Conservation (phyloP, 345 rosid species). For the Draba incana region DNA sequence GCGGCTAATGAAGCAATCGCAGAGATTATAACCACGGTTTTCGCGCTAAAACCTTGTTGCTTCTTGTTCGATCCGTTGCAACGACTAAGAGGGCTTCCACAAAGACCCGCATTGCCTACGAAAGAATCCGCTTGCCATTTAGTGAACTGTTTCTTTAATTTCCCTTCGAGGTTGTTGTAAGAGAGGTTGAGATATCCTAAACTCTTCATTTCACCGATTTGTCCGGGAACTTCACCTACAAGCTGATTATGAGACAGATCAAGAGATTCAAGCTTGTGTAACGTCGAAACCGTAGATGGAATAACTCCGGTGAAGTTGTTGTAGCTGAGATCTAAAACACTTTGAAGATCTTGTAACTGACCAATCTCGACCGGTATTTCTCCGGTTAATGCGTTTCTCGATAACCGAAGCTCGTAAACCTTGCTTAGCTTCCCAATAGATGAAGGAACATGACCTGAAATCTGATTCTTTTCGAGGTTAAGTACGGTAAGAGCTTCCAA, state of each 20-base stretch:
- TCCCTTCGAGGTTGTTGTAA: conserved; percentile 68
- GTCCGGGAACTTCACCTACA: conserved; percentile 60
- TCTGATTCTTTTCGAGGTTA: conserved; percentile 66
- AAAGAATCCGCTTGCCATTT: conserved; percentile 72
- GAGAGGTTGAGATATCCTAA: conserved; percentile 77
- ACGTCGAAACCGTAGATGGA: conserved; percentile 65
- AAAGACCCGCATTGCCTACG: conserved; percentile 68
- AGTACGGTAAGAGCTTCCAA: conserved; percentile 76
- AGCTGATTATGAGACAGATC: conserved; percentile 76
- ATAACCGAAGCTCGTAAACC: conserved; percentile 74
- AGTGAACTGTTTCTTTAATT: conserved; percentile 59
- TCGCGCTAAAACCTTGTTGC: conserved; percentile 47
- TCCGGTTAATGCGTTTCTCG: conserved; percentile 66
- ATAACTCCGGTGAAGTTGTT: conserved; percentile 64
- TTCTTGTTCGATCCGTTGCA: conserved; percentile 46
- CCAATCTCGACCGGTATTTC: conserved; percentile 75
- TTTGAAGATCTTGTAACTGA: conserved; percentile 73
- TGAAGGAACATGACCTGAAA: conserved; percentile 74
- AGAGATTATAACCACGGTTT: conserved; percentile 56
- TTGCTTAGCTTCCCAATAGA: conserved; percentile 69
- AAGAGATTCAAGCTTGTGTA: conserved; percentile 69
- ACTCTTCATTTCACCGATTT: conserved; percentile 74
- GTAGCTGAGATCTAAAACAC: conserved; percentile 71
- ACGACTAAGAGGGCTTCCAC: conserved; percentile 71
- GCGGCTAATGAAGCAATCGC: conserved; percentile 63